phyloP scores from a whole-genome alignment of 176 grass and related monocot genomes.

The Tillandsia leiboldiana region DNA sequence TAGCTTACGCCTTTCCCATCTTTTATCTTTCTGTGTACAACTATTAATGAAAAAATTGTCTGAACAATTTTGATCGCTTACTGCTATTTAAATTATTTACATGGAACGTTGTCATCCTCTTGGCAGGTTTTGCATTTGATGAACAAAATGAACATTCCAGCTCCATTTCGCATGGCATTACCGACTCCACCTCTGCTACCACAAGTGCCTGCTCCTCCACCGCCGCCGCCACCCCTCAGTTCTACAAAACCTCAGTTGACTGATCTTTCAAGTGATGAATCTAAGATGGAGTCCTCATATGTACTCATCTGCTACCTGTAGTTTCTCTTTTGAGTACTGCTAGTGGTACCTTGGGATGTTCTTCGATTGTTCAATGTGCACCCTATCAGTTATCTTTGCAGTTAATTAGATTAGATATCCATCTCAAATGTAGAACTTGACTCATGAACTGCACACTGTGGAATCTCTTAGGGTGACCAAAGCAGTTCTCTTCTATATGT shows the following conservation, averaged over 20 bases:
- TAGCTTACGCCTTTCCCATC: constrained; percentile 14
- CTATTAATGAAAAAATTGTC: background rate
- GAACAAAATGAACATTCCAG: constrained; percentile 98
- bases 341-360: too few relatives aligned
- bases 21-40: background rate
- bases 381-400: too few relatives aligned
- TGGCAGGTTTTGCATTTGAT: constrained; percentile 87
- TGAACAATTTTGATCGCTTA: background rate
- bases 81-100: background rate
- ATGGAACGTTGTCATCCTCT: background rate
- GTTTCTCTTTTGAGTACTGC: background rate
- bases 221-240: constrained; percentile 21
- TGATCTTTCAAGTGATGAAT: constrained; percentile 83
- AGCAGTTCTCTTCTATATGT: too few relatives aligned
- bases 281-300: constrained; percentile 95
- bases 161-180: constrained; percentile 93
- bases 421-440: too few relatives aligned
- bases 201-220: constrained; percentile 33
- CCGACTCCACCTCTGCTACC: constrained; percentile 73
- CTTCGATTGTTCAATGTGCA: too few relatives aligned
- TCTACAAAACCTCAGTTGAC: constrained; percentile 25
- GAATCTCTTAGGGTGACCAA: too few relatives aligned
- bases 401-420: too few relatives aligned
- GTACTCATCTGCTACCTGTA: constrained; percentile 26
- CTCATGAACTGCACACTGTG: too few relatives aligned